phyloP scores from a whole-genome alignment of 805 yeast species.

The Ogataea corticis region DNA sequence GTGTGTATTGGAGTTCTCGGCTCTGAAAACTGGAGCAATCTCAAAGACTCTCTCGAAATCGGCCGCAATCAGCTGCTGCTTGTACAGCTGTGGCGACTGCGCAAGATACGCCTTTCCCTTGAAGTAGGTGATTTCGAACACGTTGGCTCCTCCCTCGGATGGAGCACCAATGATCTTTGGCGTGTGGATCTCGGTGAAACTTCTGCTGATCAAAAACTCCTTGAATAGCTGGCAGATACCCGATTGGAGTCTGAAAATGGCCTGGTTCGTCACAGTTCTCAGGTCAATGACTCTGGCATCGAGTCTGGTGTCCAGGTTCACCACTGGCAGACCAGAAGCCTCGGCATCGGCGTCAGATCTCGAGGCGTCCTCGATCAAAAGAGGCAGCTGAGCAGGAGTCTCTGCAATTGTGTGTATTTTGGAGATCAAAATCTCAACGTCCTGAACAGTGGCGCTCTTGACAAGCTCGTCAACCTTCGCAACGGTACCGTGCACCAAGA shows the following conservation, averaged over 20 bases:
- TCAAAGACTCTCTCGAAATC: slow-evolving; percentile 97
- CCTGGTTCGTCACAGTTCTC: slow-evolving; percentile 96
- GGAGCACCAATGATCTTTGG: slow-evolving; percentile 96
- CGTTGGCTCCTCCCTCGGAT: slow-evolving; percentile 97
- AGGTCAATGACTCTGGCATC: slow-evolving; percentile 95
- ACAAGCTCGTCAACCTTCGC: slow-evolving; percentile 82
- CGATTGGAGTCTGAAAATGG: slow-evolving; percentile 90
- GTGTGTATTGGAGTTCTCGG: slow-evolving; percentile 98
- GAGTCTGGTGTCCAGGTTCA: slow-evolving; percentile 92
- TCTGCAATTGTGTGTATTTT: slow-evolving; percentile 77
- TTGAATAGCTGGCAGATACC: slow-evolving; percentile 88
- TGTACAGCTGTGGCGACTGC: slow-evolving; percentile 97
- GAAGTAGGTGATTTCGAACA: slow-evolving; percentile 90
- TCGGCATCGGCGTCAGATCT: slow-evolving; percentile 95
- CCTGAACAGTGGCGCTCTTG: slow-evolving; percentile 89
- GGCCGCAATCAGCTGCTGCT: slow-evolving; percentile 96
- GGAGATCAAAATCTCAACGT: slow-evolving; percentile 77
- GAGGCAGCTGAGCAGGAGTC: slow-evolving; percentile 91
- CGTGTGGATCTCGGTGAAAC: slow-evolving; percentile 90
- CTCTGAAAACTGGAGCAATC: slow-evolving; percentile 97
- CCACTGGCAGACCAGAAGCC: slow-evolving; percentile 87
- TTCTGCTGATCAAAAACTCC: slow-evolving; percentile 69
- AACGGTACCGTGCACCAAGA: slow-evolving; percentile 83
- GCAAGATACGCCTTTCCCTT: slow-evolving; percentile 92
- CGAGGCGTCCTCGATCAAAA: slow-evolving; percentile 93